Evolutionary conservation across 208 protist genomes (phyloP), one percentile per base, ranked within the genome.

Genomic region (Leishmania tarentolae): DNA sequence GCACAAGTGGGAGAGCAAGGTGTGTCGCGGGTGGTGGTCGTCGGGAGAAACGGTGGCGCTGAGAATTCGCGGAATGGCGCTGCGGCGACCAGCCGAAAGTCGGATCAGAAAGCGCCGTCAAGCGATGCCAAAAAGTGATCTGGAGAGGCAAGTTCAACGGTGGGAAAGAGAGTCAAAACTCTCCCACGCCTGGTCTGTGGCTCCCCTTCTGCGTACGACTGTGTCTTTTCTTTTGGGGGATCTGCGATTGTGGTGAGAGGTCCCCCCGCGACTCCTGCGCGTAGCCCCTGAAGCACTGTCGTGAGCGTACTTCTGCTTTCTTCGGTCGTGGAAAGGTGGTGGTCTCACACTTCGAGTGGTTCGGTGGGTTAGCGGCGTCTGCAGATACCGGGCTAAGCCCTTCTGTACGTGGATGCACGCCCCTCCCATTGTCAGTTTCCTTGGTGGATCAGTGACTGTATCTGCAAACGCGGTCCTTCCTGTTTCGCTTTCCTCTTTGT

Each of bases 1-100:
- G 66, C 70, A 31, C 68, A 76, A 78, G 75, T 96, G 42, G 91
- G 86, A 0, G 80, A 81, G 7, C 82, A 88, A 28, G 47, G 52
- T 1, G 87, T 74, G 13, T 66, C 87, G 17, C 81, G 68, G 31
- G 31, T 92, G 21, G 86, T 88, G 4, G 72, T 95, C 0, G 78
- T 90, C 52, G 56, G 76, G 75, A 66, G 65, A 15, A 28, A 35
- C 68, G 61, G 42, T 46, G 19, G 56, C 37, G 17, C 61, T 35
- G 37, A 35, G 46, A 63, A 46, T 46, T 15, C 79, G 59, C 46
- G 15, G 56, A 3, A 53, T 28, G 63, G 66, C 63, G 35, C 50
- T 28, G 8, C 59, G 44, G n/a, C 61, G 57, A 76, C 37, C 52
- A 63, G 31, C 72, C 63, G 69, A 52, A 84, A 65, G 31, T 68